Evolutionary conservation across 306 rosid genomes (phyloP), one percentile per base, ranked within the genome.

Genomic region (Astragalus membranaceus): DNA sequence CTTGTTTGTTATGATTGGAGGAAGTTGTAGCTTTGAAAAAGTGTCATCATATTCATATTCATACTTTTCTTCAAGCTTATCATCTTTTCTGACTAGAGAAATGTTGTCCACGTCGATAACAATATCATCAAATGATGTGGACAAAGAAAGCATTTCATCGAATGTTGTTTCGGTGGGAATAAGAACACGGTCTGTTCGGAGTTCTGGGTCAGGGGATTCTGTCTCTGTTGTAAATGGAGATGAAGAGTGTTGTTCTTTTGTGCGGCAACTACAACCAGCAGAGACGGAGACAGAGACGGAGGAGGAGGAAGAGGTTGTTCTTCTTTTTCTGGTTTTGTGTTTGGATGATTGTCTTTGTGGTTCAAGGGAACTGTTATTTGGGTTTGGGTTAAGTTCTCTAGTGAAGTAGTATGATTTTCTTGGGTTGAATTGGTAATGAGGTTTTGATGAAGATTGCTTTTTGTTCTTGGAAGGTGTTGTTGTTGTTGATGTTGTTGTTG

Each of bases 401-500:
- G 91, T 75, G 77, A 92, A 85, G 73, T 92, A 82, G 81, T 92
- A 83, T 7, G 98, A 92, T 20, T 89, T 88, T 73, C 96, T 88
- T 0, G 95, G 81, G 35, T 32, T 78, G 56, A 15, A 54, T 23
- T 80, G 86, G 32, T n/a, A n/a, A n/a, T 74, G 75, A 50, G 81
- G 57, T 33, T 74, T 64, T 42, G 78, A 37, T 37, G 83, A 60
- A 44, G 72, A 47, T 14, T 66, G 82, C 2, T 73, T 73, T 56
- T 72, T 77, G 32, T 61, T 81, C 44, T 65, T 72, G 1, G 66
- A 16, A 2, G 23, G 0, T 8, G 64, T 44, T 26, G 39, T 56
- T 55, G 32, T 53, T 23, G n/a, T n/a, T n/a, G n/a, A n/a, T n/a
- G n/a, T n/a, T 8, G 64, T 44, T 26, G 39, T 56, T 55, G 32